A percentile compares a stretch with the other conserved stretches of the same genome.
These are phyloP conservation scores for Clonostachys rhizophaga DNA, from an alignment of 2,329 filamentous ascomycete species.

Conservation along the genomic window DNA sequence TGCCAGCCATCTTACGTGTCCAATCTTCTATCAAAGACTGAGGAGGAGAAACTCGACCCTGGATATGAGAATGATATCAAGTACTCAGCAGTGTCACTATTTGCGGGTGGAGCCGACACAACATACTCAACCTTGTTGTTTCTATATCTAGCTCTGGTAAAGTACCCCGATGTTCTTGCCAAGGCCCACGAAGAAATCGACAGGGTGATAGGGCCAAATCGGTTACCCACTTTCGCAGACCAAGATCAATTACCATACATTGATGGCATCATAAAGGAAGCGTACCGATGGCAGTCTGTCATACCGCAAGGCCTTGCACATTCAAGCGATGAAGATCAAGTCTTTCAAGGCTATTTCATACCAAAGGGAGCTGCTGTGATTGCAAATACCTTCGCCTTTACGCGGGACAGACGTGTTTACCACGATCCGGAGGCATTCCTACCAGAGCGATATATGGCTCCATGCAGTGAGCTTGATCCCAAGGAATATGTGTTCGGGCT, in stretches of 20 bases:
- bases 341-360: constrained; percentile 12
- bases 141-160: constrained; percentile 16
- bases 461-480: constrained; percentile 6
- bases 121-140: constrained; percentile 8
- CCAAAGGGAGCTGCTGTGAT: constrained; percentile 17
- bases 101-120: constrained; percentile 12
- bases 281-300: constrained; percentile 13
- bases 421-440: constrained; percentile 1
- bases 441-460: constrained; percentile 3
- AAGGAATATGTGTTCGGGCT: constrained; percentile 7
- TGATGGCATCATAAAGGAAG: constrained; percentile 16
- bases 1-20: constrained; percentile 3
- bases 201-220: constrained; percentile 14
- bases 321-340: constrained; percentile 19
- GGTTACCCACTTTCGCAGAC: constrained; percentile 13
- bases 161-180: constrained; percentile 11
- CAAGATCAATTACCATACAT: constrained; percentile 16
- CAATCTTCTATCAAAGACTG: constrained; percentile 5
- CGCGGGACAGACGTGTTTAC: constrained; percentile 2
- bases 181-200: constrained; percentile 16
- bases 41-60: neutral
- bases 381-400: constrained; percentile 14
- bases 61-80: constrained; percentile 6
- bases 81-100: constrained; percentile 8
- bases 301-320: constrained; percentile 29